Conservation (phyloP, 2,329 filamentous ascomycete species). For the Alternaria burnsii region DNA sequence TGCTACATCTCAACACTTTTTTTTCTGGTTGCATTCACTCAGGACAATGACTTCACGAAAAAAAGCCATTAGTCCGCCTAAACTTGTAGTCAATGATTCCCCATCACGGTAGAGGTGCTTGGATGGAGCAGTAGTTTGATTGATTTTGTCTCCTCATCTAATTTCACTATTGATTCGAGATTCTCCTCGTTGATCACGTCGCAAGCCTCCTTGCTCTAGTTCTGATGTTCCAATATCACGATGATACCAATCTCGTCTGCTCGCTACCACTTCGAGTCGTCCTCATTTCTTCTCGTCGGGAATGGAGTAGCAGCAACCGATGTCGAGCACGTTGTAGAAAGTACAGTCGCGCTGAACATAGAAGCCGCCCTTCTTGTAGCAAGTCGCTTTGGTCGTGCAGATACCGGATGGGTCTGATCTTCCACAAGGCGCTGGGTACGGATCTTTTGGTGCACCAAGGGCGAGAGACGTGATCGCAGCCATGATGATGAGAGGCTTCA, state of each 20-base stretch:
- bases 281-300: slow-evolving; percentile 26
- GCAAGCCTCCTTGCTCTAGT: not conserved
- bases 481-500: slow-evolving; percentile 26
- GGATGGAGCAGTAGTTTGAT: not conserved
- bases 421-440: slow-evolving; percentile 41
- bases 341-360: slow-evolving; percentile 43
- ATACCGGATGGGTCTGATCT: slow-evolving; percentile 39
- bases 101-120: not conserved
- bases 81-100: not conserved
- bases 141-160: not conserved
- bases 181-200: not conserved
- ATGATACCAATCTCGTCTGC: not conserved
- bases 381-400: slow-evolving; percentile 37
- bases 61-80: not conserved
- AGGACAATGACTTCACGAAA: not conserved
- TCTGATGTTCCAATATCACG: not conserved
- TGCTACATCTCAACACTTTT: not conserved
- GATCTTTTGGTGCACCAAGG: slow-evolving; percentile 32
- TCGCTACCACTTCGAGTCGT: not conserved
- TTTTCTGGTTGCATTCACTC: not conserved
- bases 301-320: slow-evolving; percentile 42
- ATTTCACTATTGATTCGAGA: not conserved
- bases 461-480: slow-evolving; percentile 27
- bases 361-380: slow-evolving; percentile 37
- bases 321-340: slow-evolving; percentile 42